These are phyloP conservation scores for Cercis canadensis DNA, from an alignment of 306 rosid genomes.

Conservation along the genomic window DNA sequence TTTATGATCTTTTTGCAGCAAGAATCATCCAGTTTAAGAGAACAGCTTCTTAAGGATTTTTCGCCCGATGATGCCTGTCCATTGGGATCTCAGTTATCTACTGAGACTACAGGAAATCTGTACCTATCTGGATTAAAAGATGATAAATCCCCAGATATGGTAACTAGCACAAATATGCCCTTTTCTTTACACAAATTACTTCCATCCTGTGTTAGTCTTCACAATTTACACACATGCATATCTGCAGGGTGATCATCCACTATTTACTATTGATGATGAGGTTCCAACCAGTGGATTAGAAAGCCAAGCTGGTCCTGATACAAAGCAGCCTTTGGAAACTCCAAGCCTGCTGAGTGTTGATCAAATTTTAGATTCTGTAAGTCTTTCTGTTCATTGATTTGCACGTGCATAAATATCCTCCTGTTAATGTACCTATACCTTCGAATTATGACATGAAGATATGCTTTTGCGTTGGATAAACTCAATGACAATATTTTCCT, in stretches of 20 bases:
- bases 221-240: conserved; percentile 22
- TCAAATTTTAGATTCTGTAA: conserved; percentile 72
- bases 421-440: too few relatives aligned
- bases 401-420: too few relatives aligned
- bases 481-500: conserved; percentile 7
- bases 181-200: not conserved
- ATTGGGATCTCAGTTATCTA: conserved; percentile 63
- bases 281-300: conserved; percentile 43
- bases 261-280: conserved; percentile 65
- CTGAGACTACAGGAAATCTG: conserved; percentile 50
- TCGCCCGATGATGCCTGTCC: conserved; percentile 85
- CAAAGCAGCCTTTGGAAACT: conserved; percentile 42
- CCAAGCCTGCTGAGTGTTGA: conserved; percentile 65
- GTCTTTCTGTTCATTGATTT: conserved; percentile 37
- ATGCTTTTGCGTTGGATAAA: conserved; percentile 5
- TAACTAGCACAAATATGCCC: conserved; percentile 31
- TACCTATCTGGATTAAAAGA: conserved; percentile 51
- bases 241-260: conserved; percentile 67
- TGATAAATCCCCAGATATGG: conserved; percentile 51
- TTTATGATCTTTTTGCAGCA: conserved; percentile 41
- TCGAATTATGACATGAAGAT: conserved; percentile 5
- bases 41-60: conserved; percentile 65
- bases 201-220: conserved; percentile 24
- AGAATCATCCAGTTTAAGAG: conserved; percentile 60
- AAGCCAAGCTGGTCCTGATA: conserved; percentile 42